phyloP scores from a whole-genome alignment of 345 rosid genomes.

The Eutrema japonicum region DNA sequence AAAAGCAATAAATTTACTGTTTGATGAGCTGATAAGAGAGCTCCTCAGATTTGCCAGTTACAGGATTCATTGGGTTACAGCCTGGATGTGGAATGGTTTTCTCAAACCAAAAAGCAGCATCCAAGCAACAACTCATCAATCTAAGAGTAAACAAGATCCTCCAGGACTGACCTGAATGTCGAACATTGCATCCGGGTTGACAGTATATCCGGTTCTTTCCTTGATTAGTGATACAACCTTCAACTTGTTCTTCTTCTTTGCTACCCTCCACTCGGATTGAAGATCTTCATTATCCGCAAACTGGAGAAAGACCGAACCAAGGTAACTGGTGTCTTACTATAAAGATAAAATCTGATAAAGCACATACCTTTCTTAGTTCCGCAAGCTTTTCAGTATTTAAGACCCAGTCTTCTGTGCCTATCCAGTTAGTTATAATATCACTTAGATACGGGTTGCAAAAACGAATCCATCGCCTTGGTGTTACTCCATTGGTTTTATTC shows the following conservation, averaged over 20 bases:
- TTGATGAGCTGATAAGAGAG: constrained; percentile 10
- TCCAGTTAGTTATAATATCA: constrained; percentile 67
- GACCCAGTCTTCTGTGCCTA: constrained; percentile 77
- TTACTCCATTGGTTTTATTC: constrained; percentile 84
- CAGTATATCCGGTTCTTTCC: constrained; percentile 74
- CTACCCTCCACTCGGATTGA: constrained; percentile 66
- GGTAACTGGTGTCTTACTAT: background rate
- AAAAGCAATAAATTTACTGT: background rate
- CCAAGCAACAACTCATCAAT: constrained; percentile 3
- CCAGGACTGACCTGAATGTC: constrained; percentile 70
- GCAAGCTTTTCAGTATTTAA: constrained; percentile 65
- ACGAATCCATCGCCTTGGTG: constrained; percentile 79
- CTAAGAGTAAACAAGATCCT: constrained; percentile 17
- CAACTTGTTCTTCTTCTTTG: constrained; percentile 73
- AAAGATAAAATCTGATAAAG: constrained; percentile 20
- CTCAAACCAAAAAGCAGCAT: background rate
- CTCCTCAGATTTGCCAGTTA: background rate
- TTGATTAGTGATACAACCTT: constrained; percentile 67
- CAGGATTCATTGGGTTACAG: background rate
- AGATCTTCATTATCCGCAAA: constrained; percentile 76
- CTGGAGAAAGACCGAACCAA: constrained; percentile 45
- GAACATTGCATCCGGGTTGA: constrained; percentile 81
- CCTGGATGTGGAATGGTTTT: background rate
- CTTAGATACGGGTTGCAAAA: constrained; percentile 77
- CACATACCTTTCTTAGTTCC: constrained; percentile 59